Evolutionary conservation across 164 flowering plant genomes (phyloP).

Genomic region (Tetrastigma voinierianum): DNA sequence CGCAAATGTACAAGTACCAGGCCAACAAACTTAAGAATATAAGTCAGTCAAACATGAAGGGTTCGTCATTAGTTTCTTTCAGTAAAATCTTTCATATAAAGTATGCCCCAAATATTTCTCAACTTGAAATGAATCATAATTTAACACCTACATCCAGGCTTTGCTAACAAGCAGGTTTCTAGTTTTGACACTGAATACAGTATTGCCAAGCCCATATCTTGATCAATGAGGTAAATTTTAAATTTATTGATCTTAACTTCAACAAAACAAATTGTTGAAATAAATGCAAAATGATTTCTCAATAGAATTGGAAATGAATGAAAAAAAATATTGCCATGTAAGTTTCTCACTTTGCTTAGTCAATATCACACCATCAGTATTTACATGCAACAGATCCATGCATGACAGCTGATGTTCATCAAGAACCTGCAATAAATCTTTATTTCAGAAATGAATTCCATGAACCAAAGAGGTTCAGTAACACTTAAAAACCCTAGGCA

Average conservation of each 20-base stretch:
- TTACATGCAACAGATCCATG: slow-evolving; percentile 69
- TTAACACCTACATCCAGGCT: too few relatives aligned
- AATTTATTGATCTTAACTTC: background rate
- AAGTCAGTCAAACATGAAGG: too few relatives aligned
- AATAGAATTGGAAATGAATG: background rate
- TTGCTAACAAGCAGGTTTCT: too few relatives aligned
- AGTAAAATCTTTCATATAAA: too few relatives aligned
- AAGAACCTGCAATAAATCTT: slow-evolving; percentile 58
- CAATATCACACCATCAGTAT: slow-evolving; percentile 80
- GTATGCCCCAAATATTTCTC: too few relatives aligned
- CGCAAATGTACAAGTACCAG: too few relatives aligned
- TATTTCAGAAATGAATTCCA: slow-evolving; percentile 9
- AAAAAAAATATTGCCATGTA: background rate
- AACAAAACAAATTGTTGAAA: background rate
- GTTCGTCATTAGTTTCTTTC: too few relatives aligned
- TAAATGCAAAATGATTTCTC: background rate
- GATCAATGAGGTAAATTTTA: background rate
- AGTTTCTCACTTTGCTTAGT: slow-evolving; percentile 76
- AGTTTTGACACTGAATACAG: too few relatives aligned
- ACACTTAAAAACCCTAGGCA: background rate
- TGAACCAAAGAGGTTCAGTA: slow-evolving; percentile 2
- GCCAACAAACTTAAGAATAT: too few relatives aligned
- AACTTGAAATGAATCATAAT: too few relatives aligned
- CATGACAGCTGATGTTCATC: slow-evolving; percentile 85
- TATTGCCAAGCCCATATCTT: background rate